A percentile compares a stretch with the other conserved stretches of the same genome.
Evolutionary conservation across 2,329 filamentous ascomycete genomes (phyloP).

Genomic region (Trichoderma sp.): DNA sequence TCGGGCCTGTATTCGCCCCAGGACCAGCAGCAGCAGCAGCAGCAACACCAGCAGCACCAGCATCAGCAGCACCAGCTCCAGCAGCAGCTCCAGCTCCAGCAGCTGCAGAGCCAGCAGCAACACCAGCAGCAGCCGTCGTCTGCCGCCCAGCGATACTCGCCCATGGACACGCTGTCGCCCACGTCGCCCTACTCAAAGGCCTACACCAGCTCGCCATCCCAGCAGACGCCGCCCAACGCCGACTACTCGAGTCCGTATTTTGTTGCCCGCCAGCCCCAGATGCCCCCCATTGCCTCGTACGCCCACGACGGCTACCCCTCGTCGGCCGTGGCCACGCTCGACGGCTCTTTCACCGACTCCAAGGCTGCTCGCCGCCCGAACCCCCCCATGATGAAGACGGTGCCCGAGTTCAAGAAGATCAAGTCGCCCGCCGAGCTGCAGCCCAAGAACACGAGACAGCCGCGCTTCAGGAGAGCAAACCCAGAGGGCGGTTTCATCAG

Average conservation of each 20-base stretch:
- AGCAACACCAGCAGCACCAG: background rate
- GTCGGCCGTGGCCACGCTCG: constrained; percentile 67
- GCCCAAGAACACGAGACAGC: constrained; percentile 81
- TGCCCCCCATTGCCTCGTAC: constrained; percentile 71
- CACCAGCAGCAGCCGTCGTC: constrained; percentile 61
- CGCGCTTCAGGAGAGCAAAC: constrained; percentile 86
- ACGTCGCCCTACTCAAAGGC: constrained; percentile 71
- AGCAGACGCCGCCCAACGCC: constrained; percentile 76
- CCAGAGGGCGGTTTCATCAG: constrained; percentile 98
- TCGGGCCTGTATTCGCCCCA: constrained; percentile 68
- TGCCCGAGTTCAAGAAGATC: constrained; percentile 85
- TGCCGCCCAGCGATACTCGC: constrained; percentile 88
- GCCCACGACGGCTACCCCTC: constrained; percentile 70
- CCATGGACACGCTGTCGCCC: constrained; percentile 86
- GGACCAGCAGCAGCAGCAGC: constrained; percentile 31
- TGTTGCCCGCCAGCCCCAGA: constrained; percentile 63
- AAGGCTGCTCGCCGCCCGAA: constrained; percentile 57
- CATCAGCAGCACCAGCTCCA: background rate
- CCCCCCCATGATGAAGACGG: constrained; percentile 55
- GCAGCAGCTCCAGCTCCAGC: background rate
- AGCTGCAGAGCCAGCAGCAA: background rate
- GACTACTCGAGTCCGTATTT: constrained; percentile 63
- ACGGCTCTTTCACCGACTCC: constrained; percentile 59
- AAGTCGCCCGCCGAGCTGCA: constrained; percentile 69
- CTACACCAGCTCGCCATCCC: constrained; percentile 51